Conservation (phyloP, 441 rosid genomes). For the Corymbia citriodora region DNA sequence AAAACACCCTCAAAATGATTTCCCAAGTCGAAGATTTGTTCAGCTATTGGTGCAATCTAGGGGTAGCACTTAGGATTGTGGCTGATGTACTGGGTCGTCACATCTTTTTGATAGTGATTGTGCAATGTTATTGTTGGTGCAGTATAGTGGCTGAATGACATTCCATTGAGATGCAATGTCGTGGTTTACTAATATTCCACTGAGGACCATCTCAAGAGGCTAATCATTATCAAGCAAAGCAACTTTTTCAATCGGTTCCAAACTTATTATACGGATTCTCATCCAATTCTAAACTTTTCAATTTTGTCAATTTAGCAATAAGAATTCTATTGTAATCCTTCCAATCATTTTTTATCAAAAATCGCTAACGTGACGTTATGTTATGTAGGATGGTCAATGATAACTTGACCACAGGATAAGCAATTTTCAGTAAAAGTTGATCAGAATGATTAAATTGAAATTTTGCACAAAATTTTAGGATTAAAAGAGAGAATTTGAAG, state of each 20-base stretch:
- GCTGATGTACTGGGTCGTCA: not conserved
- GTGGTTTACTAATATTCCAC: not conserved
- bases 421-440: too few species aligned
- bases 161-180: not conserved
- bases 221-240: not conserved
- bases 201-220: not conserved
- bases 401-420: not conserved
- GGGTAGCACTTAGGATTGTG: not conserved
- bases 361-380: accelerated
- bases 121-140: not conserved
- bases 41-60: not conserved
- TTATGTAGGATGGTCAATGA: accelerated
- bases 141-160: not conserved
- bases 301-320: not conserved
- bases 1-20: not conserved
- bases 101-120: accelerated
- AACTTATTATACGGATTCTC: not conserved
- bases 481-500: too few species aligned
- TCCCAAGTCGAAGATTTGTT: not conserved
- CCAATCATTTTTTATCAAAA: too few species aligned
- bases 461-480: too few species aligned
- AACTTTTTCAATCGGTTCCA: not conserved
- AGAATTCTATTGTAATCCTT: not conserved
- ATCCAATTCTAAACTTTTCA: not conserved
- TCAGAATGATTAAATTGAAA: not conserved